Percentiles rank a stretch among this genome's conserved stretches.
phyloP scores from a whole-genome alignment of 441 rosid species.

The Geranium incanum region DNA sequence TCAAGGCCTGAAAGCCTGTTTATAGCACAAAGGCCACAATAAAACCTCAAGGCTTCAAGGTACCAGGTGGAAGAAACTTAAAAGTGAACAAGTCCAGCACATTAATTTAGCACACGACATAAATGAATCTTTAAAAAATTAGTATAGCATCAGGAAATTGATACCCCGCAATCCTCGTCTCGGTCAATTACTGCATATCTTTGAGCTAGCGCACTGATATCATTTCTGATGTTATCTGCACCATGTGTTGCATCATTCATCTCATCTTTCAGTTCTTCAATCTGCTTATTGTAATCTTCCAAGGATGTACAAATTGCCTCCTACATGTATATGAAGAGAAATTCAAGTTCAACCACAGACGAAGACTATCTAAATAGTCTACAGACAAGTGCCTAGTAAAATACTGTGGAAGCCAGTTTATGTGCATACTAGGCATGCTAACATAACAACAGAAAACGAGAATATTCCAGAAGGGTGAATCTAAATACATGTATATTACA shows the following conservation, averaged over 20 bases:
- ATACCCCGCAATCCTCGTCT: slow-evolving; percentile 97
- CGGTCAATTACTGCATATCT: slow-evolving; percentile 90
- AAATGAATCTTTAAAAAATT: background rate
- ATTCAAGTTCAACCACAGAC: slow-evolving; percentile 5
- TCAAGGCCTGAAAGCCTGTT: background rate
- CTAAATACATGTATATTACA: background rate
- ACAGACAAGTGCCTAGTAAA: background rate
- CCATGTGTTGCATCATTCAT: slow-evolving; percentile 99
- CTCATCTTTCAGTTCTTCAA: slow-evolving; percentile 82
- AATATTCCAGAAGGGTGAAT: background rate
- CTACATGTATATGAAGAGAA: slow-evolving; percentile 31
- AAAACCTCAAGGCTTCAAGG: slow-evolving; percentile 6
- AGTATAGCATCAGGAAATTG: slow-evolving; percentile 22
- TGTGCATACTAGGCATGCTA: background rate
- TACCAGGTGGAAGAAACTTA: background rate
- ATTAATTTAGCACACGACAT: slow-evolving; percentile 8
- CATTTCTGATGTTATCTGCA: slow-evolving; percentile 97
- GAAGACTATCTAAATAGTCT: slow-evolving; percentile 9
- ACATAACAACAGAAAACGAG: background rate
- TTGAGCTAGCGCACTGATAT: slow-evolving; percentile 92
- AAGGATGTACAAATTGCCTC: slow-evolving; percentile 97
- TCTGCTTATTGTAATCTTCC: slow-evolving; percentile 97
- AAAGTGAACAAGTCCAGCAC: slow-evolving; percentile 15
- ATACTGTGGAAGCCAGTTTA: background rate
- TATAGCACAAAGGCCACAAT: background rate